Conservation (phyloP, 2,329 filamentous ascomycete genomes). For the Alternaria atra region DNA sequence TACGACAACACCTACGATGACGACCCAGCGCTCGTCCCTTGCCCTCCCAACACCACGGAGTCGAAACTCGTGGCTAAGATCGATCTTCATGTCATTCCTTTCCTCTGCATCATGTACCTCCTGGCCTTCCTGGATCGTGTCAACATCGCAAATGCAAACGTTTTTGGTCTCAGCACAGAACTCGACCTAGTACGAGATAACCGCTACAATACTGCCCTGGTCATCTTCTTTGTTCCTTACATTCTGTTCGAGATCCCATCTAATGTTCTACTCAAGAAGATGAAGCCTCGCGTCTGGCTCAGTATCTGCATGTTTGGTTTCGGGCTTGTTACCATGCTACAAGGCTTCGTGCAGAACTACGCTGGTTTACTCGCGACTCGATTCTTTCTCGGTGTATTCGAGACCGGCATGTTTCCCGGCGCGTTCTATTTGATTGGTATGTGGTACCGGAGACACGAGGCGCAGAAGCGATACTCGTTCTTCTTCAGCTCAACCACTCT, state of each 20-base stretch:
- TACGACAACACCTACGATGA: slow-evolving; percentile 52
- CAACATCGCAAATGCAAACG: slow-evolving; percentile 64
- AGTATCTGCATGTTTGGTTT: slow-evolving; percentile 86
- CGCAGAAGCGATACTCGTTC: slow-evolving; percentile 90
- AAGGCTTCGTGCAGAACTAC: slow-evolving; percentile 82
- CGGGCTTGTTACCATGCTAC: slow-evolving; percentile 69
- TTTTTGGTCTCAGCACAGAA: slow-evolving; percentile 59
- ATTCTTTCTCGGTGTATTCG: slow-evolving; percentile 79
- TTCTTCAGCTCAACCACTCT: slow-evolving; percentile 88
- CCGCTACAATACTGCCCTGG: slow-evolving; percentile 61
- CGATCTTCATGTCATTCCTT: slow-evolving; percentile 60
- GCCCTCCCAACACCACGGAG: slow-evolving; percentile 61
- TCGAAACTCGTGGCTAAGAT: slow-evolving; percentile 56
- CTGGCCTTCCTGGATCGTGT: slow-evolving; percentile 60
- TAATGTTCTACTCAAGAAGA: slow-evolving; percentile 62
- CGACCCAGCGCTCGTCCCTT: slow-evolving; percentile 50
- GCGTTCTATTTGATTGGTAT: slow-evolving; percentile 77
- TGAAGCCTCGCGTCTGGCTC: slow-evolving; percentile 66
- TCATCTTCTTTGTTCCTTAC: slow-evolving; percentile 65
- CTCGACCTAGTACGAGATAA: slow-evolving; percentile 54
- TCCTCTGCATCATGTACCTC: slow-evolving; percentile 61
- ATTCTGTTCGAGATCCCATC: slow-evolving; percentile 64
- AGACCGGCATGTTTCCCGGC: slow-evolving; percentile 63
- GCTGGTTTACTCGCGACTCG: slow-evolving; percentile 76
- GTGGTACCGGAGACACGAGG: slow-evolving; percentile 89